phyloP scores from a whole-genome alignment of 257 asterid genomes.

The Primulina eburnea region DNA sequence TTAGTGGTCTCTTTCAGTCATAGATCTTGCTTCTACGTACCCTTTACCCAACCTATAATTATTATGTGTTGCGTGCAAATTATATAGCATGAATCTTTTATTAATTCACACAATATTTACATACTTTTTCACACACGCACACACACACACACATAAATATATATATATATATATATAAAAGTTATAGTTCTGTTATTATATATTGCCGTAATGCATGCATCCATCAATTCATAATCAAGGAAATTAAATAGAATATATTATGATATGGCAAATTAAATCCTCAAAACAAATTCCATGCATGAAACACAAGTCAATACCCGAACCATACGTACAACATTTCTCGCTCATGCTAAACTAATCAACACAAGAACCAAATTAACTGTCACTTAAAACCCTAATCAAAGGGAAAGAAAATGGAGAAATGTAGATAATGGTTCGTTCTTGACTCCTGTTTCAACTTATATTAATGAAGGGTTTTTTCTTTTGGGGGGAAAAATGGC shows the following conservation, averaged over 20 bases:
- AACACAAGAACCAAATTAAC: not conserved
- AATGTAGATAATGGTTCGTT: constrained; percentile 50
- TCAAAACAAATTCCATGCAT: not conserved
- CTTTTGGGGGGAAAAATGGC: not conserved
- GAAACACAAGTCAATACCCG: constrained; percentile 1
- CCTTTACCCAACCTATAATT: not conserved
- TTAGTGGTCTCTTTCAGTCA: no score
- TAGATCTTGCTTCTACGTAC: not conserved
- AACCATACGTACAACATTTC: not conserved
- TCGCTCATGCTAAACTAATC: not conserved
- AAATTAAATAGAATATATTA: no score
- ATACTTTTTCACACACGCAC: no score
- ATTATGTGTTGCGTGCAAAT: no score
- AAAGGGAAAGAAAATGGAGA: not conserved
- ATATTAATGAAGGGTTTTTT: constrained; percentile 16
- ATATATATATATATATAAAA: no score
- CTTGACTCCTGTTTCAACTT: constrained; percentile 49
- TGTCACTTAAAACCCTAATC: not conserved
- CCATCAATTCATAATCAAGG: no score
- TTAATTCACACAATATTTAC: no score
- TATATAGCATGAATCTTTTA: no score
- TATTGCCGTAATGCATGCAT: not conserved
- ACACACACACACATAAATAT: no score
- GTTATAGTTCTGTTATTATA: no score
- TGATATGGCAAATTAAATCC: not conserved